Base-by-base conservation (phyloP, 768 basidiomycete species). In the Trametes meyenii region DNA sequence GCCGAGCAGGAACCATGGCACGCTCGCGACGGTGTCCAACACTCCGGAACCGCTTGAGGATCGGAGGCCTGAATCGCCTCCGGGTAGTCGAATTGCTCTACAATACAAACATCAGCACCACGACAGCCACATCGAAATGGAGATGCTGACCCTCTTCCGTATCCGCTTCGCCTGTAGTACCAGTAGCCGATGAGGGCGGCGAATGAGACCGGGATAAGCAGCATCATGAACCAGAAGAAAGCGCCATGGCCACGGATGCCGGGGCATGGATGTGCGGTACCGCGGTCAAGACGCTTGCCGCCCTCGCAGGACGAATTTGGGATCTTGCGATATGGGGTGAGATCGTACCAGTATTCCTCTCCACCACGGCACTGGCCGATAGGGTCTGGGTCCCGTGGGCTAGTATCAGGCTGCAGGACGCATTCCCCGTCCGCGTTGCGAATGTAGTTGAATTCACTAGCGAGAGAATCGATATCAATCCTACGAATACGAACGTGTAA, bases 371-470 rank as follows among this genome's bases (percentile, higher is more conserved):
- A 94, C 5, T 83, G 79, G 29, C 82, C 81, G n/a, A 12, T 26
- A 1, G 56, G 40, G 40, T 95, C 92, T 26, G 78, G 65, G 0
- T 82, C 72, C 12, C 90, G 80, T 0, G 94, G 82, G 3, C 74
- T 72, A 0, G 88, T 88, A 12, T 90, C 93, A 8, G 83, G 76
- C 1, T 88, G 85, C 14, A 94, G 83, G 0, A 93, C 89, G 70
- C 97, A 98, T 39, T 88, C 78, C 55, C 86, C 91, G 7, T 79
- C 76, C 0, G 71, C 74, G 62, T 96, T 80, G 58, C 87, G 88
- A 61, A 82, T 80, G 69, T 95, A 78, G 73, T 99, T 99, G 80
- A 95, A 98, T 78, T 98, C 96, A 70, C 96, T 98, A 66, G 0
- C 55, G 48, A 33, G 2, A 46, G 12, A 17, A 24, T 59, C 23